Conservation (phyloP, 106 monocot genomes). For the Hemerocallis citrina region DNA sequence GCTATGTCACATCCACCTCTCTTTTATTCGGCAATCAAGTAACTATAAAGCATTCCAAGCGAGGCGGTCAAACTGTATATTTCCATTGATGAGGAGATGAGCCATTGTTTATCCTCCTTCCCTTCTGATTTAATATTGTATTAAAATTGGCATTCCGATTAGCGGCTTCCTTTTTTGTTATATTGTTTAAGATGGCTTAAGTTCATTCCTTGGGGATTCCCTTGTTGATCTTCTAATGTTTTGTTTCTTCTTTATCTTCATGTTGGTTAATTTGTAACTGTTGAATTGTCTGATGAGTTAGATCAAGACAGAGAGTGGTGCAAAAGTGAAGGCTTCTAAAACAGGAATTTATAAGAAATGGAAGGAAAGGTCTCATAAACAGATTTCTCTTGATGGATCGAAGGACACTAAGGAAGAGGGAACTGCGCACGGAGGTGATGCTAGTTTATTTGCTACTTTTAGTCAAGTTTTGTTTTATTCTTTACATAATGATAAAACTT, state of each 20-base stretch:
- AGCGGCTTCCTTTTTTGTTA: too few relatives aligned
- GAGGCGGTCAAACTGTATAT: too few relatives aligned
- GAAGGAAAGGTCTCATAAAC: conserved; percentile 64
- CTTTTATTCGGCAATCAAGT: too few relatives aligned
- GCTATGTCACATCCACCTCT: too few relatives aligned
- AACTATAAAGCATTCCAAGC: too few relatives aligned
- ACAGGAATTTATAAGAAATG: conserved; percentile 92
- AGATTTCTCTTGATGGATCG: conserved; percentile 45
- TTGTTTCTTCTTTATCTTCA: background rate
- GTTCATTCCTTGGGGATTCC: background rate
- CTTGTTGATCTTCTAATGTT: background rate
- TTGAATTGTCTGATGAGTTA: conserved; percentile 13
- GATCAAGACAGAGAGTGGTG: conserved; percentile 91
- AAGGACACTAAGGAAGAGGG: conserved; percentile 19
- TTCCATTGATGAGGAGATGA: too few relatives aligned
- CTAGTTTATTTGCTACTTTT: background rate
- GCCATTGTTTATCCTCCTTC: too few relatives aligned
- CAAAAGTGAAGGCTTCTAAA: conserved; percentile 54
- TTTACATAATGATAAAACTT: too few relatives aligned
- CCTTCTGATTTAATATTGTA: too few relatives aligned
- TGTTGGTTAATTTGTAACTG: background rate
- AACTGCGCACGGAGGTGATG: conserved; percentile 29
- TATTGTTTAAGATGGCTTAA: background rate
- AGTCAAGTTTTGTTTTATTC: background rate
- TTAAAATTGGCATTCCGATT: too few relatives aligned